These are phyloP conservation scores for Penicillium angulare DNA, from an alignment of 495 filamentous ascomycete species.

Conservation along the genomic window DNA sequence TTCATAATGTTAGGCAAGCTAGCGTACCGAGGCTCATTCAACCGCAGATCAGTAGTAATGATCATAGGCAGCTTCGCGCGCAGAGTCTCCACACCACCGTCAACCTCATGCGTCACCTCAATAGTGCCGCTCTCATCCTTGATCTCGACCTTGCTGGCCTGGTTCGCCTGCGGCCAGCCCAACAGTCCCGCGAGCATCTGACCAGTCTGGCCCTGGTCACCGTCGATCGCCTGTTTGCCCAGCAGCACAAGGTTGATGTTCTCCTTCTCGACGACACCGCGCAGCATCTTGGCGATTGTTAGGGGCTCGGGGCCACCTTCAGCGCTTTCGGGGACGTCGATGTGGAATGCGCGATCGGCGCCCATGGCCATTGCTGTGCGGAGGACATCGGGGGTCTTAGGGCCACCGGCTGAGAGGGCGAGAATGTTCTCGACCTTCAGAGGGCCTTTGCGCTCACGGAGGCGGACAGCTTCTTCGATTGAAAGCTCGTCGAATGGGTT, in stretches of 20 bases:
- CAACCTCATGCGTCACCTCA: conserved; percentile 84
- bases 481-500: conserved; percentile 99
- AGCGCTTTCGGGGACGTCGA: conserved; percentile 60
- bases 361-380: conserved; percentile 99
- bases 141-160: conserved; percentile 80
- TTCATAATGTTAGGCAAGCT: conserved; percentile 99
- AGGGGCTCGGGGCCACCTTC: conserved; percentile 77
- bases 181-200: conserved; percentile 95
- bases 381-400: conserved; percentile 81
- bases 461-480: conserved; percentile 89
- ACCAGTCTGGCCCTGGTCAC: conserved; percentile 92
- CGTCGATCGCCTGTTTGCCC: conserved; percentile 97
- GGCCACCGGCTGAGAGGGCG: conserved; percentile 80
- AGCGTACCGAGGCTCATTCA: conserved; percentile 95
- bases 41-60: conserved; percentile 88
- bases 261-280: conserved; percentile 72
- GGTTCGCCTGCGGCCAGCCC: conserved; percentile 91
- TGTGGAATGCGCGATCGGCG: conserved; percentile 85
- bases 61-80: conserved; percentile 80
- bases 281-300: conserved; percentile 83
- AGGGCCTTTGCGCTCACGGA: conserved; percentile 73
- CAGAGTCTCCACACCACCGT: conserved; percentile 92
- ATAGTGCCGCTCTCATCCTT: conserved; percentile 54
- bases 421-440: conserved; percentile 79
- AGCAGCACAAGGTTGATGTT: conserved; percentile 87